Evolutionary conservation across 257 asterid genomes (phyloP).

Genomic region (Solanum infundibuliforme): DNA sequence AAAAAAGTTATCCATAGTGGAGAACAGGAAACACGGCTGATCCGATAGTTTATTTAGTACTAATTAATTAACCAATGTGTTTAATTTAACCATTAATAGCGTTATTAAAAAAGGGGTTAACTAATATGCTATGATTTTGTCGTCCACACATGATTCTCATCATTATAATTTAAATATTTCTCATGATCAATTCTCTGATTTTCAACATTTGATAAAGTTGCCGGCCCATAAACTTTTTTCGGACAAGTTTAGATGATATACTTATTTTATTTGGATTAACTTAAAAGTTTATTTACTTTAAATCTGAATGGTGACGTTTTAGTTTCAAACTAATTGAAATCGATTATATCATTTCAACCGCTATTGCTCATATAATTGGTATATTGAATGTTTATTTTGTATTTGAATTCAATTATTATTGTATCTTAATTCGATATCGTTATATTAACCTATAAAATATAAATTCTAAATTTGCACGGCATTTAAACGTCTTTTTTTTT

Average conservation of each 20-base stretch:
- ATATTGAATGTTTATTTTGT: too few relatives aligned
- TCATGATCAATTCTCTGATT: background rate
- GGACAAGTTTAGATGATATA: background rate
- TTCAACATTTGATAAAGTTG: constrained; percentile 7
- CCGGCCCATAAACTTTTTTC: background rate
- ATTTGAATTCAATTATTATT: too few relatives aligned
- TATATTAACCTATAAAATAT: background rate
- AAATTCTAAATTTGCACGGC: too few relatives aligned
- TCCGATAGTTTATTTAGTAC: background rate
- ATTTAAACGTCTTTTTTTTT: too few relatives aligned
- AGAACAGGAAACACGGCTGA: background rate
- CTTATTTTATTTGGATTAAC: background rate
- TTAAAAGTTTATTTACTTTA: background rate
- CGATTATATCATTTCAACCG: background rate
- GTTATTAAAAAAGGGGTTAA: background rate
- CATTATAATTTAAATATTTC: constrained; percentile 13
- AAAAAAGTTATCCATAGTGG: background rate
- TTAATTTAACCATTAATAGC: background rate
- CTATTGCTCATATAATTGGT: too few relatives aligned
- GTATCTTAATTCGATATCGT: background rate
- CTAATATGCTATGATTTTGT: constrained; percentile 27
- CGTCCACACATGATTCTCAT: constrained; percentile 27
- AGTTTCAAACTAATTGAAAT: background rate
- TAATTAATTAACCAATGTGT: background rate
- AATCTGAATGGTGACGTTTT: background rate